phyloP scores from a whole-genome alignment of 768 basidiomycete species.

The Mycena leptocephala region DNA sequence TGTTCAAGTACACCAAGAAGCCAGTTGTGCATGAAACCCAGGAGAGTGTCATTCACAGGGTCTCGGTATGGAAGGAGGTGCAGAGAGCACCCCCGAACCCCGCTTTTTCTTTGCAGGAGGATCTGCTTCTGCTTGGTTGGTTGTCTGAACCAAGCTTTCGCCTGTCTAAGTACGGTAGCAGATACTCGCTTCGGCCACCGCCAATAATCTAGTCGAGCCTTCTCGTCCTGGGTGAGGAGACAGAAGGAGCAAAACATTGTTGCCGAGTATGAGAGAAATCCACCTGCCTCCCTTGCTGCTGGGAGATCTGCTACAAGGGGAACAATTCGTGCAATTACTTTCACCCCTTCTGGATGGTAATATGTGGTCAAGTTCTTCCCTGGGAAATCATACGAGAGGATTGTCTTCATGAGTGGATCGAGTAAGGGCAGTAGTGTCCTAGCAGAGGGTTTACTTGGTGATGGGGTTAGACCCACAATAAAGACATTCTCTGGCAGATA shows the following conservation, averaged over 20 bases:
- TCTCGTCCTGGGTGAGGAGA: conserved; percentile 18
- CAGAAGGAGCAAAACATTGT: conserved; percentile 41
- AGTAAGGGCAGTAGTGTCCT: conserved; percentile 26
- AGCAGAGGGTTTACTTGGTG: conserved; percentile 41
- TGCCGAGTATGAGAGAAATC: conserved; percentile 32
- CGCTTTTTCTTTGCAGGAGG: conserved; percentile 10
- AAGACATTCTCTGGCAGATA: conserved; percentile 45
- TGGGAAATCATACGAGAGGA: conserved; percentile 23
- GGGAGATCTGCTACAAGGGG: conserved; percentile 37
- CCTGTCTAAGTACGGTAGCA: conserved; percentile 24
- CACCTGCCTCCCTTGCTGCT: conserved; percentile 33
- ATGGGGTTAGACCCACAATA: conserved; percentile 46
- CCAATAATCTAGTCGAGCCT: conserved; percentile 28
- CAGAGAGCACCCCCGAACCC: conserved; percentile 36
- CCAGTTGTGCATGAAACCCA: conserved; percentile 26
- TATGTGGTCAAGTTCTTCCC: conserved; percentile 27
- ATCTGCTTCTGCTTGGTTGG: conserved; percentile 16
- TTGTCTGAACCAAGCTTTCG: conserved; percentile 31
- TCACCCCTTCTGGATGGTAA: conserved; percentile 33
- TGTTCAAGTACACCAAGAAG: conserved; percentile 10
- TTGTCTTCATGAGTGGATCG: conserved; percentile 19
- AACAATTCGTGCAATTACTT: conserved; percentile 27
- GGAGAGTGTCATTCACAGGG: conserved; percentile 31
- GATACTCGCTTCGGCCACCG: conserved; percentile 31
- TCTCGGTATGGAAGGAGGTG: conserved; percentile 37